These are phyloP conservation scores for Sanghuangporus baumii DNA, from an alignment of 1,284 basidiomycete species.

Conservation along the genomic window DNA sequence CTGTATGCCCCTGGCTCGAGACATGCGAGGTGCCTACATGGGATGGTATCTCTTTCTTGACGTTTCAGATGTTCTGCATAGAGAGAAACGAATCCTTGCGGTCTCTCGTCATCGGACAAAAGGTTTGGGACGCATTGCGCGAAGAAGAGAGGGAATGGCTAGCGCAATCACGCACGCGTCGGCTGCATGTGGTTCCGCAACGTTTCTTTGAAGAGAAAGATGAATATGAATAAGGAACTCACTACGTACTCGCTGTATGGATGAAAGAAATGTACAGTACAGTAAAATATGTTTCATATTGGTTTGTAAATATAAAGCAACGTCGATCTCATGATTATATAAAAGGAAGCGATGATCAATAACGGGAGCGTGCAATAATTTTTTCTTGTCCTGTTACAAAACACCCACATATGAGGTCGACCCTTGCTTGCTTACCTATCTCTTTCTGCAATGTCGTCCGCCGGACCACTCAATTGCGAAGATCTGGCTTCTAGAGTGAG, in stretches of 20 bases:
- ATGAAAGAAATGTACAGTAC: background rate
- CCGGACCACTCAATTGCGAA: background rate
- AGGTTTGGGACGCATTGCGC: background rate
- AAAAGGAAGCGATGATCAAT: background rate
- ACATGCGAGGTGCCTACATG: background rate
- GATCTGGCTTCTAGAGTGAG: background rate
- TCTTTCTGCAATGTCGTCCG: background rate
- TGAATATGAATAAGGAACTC: no score
- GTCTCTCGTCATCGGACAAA: background rate
- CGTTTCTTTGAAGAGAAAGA: no score
- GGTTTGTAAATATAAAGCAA: background rate
- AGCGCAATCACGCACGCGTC: no score
- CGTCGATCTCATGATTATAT: background rate
- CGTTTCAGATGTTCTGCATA: background rate
- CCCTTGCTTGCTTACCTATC: background rate
- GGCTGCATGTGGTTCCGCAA: no score
- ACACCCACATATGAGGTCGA: background rate
- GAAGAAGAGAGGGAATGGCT: background rate
- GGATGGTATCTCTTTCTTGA: background rate
- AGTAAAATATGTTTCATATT: background rate
- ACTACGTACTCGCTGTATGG: background rate
- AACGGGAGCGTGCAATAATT: background rate
- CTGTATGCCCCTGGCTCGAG: slow-evolving; percentile 10
- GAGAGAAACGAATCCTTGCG: background rate
- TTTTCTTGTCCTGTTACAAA: background rate